Percentiles rank a stretch among this genome's conserved stretches.
Evolutionary conservation across 1,139 yeast species (phyloP).

Genomic region (Taiozyma sp.): DNA sequence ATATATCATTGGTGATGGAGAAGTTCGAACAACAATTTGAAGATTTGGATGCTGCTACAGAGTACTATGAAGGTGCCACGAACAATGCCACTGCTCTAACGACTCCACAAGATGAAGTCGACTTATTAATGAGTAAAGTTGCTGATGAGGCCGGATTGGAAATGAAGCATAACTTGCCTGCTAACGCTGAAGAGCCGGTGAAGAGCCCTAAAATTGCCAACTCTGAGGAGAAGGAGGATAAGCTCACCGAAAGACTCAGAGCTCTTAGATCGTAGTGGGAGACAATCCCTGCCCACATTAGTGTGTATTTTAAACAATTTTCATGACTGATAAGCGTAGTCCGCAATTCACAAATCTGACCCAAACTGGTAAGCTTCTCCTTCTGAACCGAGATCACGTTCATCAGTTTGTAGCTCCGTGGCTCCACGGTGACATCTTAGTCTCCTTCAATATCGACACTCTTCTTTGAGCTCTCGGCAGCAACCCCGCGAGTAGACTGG

Average conservation of each 20-base stretch:
- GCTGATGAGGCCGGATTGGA: constrained; percentile 99
- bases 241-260: constrained; percentile 77
- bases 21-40: constrained; percentile 95
- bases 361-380: too few relatives aligned
- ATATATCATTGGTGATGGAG: constrained; percentile 92
- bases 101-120: constrained; percentile 96
- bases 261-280: constrained; percentile 51
- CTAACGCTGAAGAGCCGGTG: constrained; percentile 24
- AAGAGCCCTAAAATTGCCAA: constrained; percentile 39
- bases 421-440: too few relatives aligned
- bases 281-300: too few relatives aligned
- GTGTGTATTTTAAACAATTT: too few relatives aligned
- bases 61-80: constrained; percentile 89
- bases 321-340: too few relatives aligned
- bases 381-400: too few relatives aligned
- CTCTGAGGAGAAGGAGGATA: constrained; percentile 79
- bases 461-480: neutral
- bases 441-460: too few relatives aligned
- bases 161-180: constrained; percentile 65
- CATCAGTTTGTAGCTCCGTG: too few relatives aligned
- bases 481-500: neutral
- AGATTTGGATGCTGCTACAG: constrained; percentile 89
- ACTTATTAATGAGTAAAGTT: constrained; percentile 81
- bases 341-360: too few relatives aligned
- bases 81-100: constrained; percentile 81